Base-by-base conservation (phyloP, 2,329 filamentous ascomycete genomes). In the Aspergillus proliferans region DNA sequence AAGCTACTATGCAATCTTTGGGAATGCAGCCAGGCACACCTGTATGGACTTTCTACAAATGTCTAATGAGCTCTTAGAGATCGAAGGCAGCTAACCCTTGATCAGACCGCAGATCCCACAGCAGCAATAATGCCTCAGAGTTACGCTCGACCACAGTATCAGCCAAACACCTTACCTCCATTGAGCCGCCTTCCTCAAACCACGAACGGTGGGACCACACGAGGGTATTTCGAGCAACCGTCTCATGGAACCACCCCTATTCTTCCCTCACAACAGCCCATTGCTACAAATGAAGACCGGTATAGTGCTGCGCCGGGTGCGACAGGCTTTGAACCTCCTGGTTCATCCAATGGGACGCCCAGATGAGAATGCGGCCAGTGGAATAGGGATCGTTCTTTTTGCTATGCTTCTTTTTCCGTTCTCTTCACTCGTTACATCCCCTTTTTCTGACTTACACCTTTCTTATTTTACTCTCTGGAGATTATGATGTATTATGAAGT, bases 1-100 rank as follows among this genome's bases (percentile, higher is more conserved):
- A 69, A 52, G 66, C 66, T 18, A 58, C 65, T 9, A 66, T 69
- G 61, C 65, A 67, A 52, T 62, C 65, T 42, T 43, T 69, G 43
- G 65, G 65, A 58, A 69, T 68, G 49, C 64, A 62, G 52, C 63
- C 65, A 52, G 63, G 64, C 43, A 69, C 66, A 51, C 66, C 66
- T 63, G 65, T 69, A 69, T 59, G 65, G 54, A 56, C 55, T 56
- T 54, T 56, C 54, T 52, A 50, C 56, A 47, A 58, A 52, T 6
- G 1, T 18, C 51, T 55, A 55, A 53, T 62, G 56, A 58, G 50
- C 47, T 47, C 46, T 51, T 39, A 41, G 43, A 46, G 26, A 53
- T 43, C 5, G 3, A 38, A 38, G 34, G 57, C 26, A 56, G 55
- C 62, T 65, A 64, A 67, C 57, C 47, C 52, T 58, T 59, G 52